Percentiles rank a stretch among this genome's conserved stretches.
These are phyloP conservation scores for Pterulicium gracile DNA, from an alignment of 1,284 basidiomycete species.

Conservation along the genomic window DNA sequence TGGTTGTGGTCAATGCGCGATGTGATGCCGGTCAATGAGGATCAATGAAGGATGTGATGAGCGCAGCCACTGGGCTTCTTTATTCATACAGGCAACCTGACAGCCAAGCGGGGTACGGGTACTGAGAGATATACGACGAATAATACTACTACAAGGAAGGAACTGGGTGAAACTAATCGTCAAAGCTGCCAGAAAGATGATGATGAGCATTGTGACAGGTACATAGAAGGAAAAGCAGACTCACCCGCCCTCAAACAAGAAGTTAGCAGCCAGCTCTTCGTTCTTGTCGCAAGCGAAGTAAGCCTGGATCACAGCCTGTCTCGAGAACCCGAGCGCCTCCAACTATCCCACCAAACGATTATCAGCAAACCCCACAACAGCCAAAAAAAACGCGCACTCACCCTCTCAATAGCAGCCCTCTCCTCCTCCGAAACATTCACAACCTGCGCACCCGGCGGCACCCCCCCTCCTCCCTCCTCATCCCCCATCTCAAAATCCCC, in stretches of 20 bases:
- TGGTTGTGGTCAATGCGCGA: no score
- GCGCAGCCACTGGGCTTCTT: no score
- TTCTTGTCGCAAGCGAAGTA: slow-evolving; percentile 93
- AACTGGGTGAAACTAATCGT: no score
- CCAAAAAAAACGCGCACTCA: slow-evolving; percentile 27
- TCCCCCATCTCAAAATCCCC: slow-evolving; percentile 29
- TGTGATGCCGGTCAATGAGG: no score
- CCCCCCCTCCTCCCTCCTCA: slow-evolving; percentile 34
- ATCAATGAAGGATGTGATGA: no score
- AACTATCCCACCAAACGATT: slow-evolving; percentile 35
- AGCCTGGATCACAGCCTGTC: slow-evolving; percentile 71
- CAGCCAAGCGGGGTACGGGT: no score
- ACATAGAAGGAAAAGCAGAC: background rate
- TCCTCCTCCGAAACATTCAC: slow-evolving; percentile 80
- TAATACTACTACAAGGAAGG: no score
- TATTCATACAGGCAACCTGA: no score
- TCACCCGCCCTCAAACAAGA: slow-evolving; percentile 67
- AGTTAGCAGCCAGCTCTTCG: slow-evolving; percentile 91
- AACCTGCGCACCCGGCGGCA: slow-evolving; percentile 56
- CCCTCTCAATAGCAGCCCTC: slow-evolving; percentile 76
- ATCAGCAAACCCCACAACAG: slow-evolving; percentile 7
- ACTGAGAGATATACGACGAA: no score
- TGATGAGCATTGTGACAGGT: background rate
- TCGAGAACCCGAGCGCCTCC: slow-evolving; percentile 77
- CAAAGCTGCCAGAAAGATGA: background rate